A percentile compares a stretch with the other conserved stretches of the same genome.
Evolutionary conservation across 768 basidiomycete genomes (phyloP).

Genomic region (Termitomyces sp.): DNA sequence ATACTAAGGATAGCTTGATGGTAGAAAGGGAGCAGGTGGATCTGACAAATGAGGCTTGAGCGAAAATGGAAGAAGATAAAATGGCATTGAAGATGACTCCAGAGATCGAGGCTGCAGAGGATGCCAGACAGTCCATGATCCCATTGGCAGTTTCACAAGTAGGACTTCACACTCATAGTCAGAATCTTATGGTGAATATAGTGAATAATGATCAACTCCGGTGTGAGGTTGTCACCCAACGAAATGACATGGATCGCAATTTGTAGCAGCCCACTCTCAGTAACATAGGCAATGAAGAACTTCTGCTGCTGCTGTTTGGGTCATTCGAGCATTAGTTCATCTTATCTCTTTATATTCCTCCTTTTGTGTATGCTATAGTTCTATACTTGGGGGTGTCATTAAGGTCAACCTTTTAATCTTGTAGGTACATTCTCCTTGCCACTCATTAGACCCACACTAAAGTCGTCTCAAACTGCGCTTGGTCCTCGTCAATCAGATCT

Average conservation of each 20-base stretch:
- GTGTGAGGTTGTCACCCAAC: slow-evolving; percentile 1
- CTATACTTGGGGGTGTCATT: too few species aligned
- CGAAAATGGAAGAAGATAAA: slow-evolving; percentile 5
- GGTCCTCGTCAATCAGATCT: too few species aligned
- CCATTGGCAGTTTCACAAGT: slow-evolving; percentile 23
- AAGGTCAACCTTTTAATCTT: too few species aligned
- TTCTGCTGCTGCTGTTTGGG: too few species aligned
- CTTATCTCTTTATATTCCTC: too few species aligned
- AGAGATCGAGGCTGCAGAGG: slow-evolving; percentile 7
- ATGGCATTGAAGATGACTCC: slow-evolving; percentile 1
- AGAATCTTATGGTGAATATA: background rate
- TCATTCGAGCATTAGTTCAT: too few species aligned
- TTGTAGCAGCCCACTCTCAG: too few species aligned
- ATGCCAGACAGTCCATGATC: slow-evolving; percentile 16
- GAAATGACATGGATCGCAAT: slow-evolving; percentile 3
- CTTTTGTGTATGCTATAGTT: too few species aligned
- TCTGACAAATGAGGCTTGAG: slow-evolving; percentile 7
- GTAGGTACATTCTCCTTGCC: too few species aligned
- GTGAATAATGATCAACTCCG: slow-evolving; percentile 4
- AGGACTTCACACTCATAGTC: slow-evolving; percentile 5
- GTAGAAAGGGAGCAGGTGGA: slow-evolving; percentile 1
- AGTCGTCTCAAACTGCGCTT: too few species aligned
- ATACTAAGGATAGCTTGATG: slow-evolving; percentile 22
- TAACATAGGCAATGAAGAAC: too few species aligned
- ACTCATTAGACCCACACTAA: too few species aligned